Evolutionary conservation across 352 stramenopile species (phyloP), one percentile per base, ranked within the genome.

Genomic region (Pythium rhizo-oryzae): DNA sequence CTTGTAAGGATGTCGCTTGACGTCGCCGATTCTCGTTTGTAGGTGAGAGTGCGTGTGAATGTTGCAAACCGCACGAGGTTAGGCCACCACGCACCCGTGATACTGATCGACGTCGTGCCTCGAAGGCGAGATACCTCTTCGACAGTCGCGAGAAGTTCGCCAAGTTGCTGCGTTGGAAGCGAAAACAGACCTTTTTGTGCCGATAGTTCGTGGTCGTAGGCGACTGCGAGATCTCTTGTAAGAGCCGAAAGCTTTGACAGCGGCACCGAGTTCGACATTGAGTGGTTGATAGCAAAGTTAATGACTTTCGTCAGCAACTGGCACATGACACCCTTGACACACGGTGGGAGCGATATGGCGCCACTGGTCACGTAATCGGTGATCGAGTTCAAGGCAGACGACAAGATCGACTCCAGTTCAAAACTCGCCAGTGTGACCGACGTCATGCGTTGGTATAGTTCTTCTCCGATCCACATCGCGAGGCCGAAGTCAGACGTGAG

Each of bases 401-500:
- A 82, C n/a, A 89, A 68, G 18, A 90, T 70, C 1, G 79, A 88
- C 54, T 90, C 81, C 58, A 92, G 69, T 64, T 92, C 81, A 50
- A 86, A 89, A 53, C 71, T 67, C 4, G 77, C 84, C 49, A 91
- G 80, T 16, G 81, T 67, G 1, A 83, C 75, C 19, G 75, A 78
- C 5, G 77, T 50, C 33, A 91, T 57, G 30, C 86, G 86, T 13
- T 87, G 79, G 52, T 91, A 87, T 23, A 92, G 62, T 39, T 91
- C 80, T 46, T 92, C 82, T 19, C 70, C 78, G 18, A 94, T 76
- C 86, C 86, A 94, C 25, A 91, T 59, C 9, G 82, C 81, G n/a
- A 92, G 75, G 18, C 84, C 84, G 66, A 94, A 91, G 62, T 91
- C 78, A 23, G 78, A 68, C 11, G 82, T 89, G 18, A 94, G 70